These are phyloP conservation scores for Senna tora DNA, from an alignment of 306 rosid genomes.

Conservation along the genomic window DNA sequence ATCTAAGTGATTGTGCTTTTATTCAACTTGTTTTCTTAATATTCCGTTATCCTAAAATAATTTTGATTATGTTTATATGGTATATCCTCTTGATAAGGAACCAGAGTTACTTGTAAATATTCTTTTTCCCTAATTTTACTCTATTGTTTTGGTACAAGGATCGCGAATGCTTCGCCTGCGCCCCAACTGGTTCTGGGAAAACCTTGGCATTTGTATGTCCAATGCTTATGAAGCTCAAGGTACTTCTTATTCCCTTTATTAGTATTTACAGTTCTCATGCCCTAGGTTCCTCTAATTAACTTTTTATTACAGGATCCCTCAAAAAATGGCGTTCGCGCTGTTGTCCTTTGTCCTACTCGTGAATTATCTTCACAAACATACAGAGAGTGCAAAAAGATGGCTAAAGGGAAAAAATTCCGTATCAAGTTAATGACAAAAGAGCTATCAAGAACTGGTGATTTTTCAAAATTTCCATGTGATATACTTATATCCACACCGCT, in stretches of 20 bases:
- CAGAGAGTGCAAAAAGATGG: constrained; percentile 88
- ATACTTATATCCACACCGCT: constrained; percentile 88
- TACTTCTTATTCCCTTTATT: constrained; percentile 39
- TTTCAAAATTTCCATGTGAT: constrained; percentile 74
- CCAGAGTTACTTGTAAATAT: constrained; percentile 1
- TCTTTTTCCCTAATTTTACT: constrained; percentile 3
- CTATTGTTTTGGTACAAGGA: constrained; percentile 47
- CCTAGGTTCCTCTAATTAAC: constrained; percentile 35
- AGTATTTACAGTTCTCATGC: constrained; percentile 25
- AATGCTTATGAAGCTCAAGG: constrained; percentile 93
- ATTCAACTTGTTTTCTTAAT: constrained; percentile 5
- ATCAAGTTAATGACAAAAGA: constrained; percentile 78
- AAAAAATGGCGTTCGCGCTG: constrained; percentile 76
- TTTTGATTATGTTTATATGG: constrained; percentile 13
- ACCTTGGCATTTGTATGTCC: constrained; percentile 92
- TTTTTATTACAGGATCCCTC: constrained; percentile 53
- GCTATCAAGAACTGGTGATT: constrained; percentile 61
- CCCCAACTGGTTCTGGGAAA: constrained; percentile 98
- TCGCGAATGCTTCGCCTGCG: constrained; percentile 97
- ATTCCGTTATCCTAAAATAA: background rate
- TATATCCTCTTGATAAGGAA: background rate
- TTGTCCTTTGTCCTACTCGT: constrained; percentile 82
- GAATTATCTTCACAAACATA: constrained; percentile 85
- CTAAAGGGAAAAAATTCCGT: constrained; percentile 62
- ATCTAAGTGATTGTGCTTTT: constrained; percentile 23